Evolutionary conservation across 2,329 filamentous ascomycete species (phyloP), one percentile per base, ranked within the genome.

Genomic region (Pseudonectria foliicola): DNA sequence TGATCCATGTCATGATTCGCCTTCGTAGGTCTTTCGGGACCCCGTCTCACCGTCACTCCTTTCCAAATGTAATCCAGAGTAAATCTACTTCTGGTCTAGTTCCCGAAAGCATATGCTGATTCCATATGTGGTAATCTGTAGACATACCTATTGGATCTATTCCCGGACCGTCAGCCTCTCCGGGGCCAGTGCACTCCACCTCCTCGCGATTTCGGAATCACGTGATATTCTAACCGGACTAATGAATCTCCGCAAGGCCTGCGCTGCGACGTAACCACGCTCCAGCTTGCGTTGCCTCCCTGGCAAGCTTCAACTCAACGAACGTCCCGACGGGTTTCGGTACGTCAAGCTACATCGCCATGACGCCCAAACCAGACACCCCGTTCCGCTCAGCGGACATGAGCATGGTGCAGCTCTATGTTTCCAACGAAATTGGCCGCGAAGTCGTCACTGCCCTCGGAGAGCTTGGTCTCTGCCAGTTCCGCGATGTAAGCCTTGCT

Each of bases 371-470:
- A 61, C 68, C 86, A 69, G 88, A 96, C 70, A 95, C 89, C 66
- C 85, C 95, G 72, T 96, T 98, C 81, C 90, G 93, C 77, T 98
- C 92, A 62, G 86, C 88, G 85, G 86, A 95, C 67, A 98, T 98
- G 92, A 95, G 88, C 75, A 83, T 98, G 82, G 94, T 94, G 58
- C 92, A 98, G 80, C 83, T 98, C 57, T 98, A 96, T 68, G 93
- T 98, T 56, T 87, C 92, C 57, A 96, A 95, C 62, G 92, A 98
- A 73, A 96, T 98, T 53, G 90, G 92, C 53, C 81, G 92, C 59
- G 93, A 98, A 70, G 90, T 95, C 54, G 89, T 96, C 45, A 95
- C 89, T 59, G 90, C 90, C 37, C 73, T 98, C 47, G 92, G 92
- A 59, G 92, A 98, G 75, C 77, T 98, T 56, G 92, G 92, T 39